Percentiles rank a stretch among this genome's conserved stretches.
These are phyloP conservation scores for Solanum piurae DNA, from an alignment of 257 asterid genomes.

Conservation along the genomic window DNA sequence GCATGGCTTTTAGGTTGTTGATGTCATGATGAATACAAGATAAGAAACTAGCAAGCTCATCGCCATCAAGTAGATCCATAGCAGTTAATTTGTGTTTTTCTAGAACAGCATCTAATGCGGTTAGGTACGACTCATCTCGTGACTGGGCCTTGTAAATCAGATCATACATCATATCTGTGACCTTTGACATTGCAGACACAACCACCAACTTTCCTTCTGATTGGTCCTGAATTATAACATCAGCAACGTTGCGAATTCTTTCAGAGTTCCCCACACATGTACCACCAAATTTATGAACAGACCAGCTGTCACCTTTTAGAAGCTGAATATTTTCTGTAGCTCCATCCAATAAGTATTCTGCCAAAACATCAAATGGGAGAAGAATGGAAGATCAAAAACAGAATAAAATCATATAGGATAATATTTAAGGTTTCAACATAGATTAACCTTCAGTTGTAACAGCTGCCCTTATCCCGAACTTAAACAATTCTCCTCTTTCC, in stretches of 20 bases:
- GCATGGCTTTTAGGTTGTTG: slow-evolving; percentile 81
- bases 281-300: slow-evolving; percentile 95
- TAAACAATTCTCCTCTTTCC: slow-evolving; percentile 27
- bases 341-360: slow-evolving; percentile 45
- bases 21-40: slow-evolving; percentile 62
- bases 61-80: slow-evolving; percentile 67
- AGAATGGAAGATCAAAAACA: background rate
- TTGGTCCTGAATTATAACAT: slow-evolving; percentile 56
- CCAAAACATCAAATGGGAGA: background rate
- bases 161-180: slow-evolving; percentile 96
- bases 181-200: slow-evolving; percentile 97
- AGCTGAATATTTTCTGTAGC: slow-evolving; percentile 40
- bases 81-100: slow-evolving; percentile 84
- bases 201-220: slow-evolving; percentile 79
- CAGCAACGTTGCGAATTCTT: slow-evolving; percentile 75
- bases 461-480: slow-evolving; percentile 31
- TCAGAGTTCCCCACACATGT: slow-evolving; percentile 94
- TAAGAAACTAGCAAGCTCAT: slow-evolving; percentile 59
- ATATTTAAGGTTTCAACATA: background rate
- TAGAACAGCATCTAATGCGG: slow-evolving; percentile 61
- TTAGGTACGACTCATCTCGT: slow-evolving; percentile 57
- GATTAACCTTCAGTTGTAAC: slow-evolving; percentile 53
- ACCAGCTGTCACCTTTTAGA: slow-evolving; percentile 83
- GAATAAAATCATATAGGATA: background rate
- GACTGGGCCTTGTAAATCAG: slow-evolving; percentile 74